phyloP scores from a whole-genome alignment of 1,284 basidiomycete genomes.

The Fomitiporia mediterranea region DNA sequence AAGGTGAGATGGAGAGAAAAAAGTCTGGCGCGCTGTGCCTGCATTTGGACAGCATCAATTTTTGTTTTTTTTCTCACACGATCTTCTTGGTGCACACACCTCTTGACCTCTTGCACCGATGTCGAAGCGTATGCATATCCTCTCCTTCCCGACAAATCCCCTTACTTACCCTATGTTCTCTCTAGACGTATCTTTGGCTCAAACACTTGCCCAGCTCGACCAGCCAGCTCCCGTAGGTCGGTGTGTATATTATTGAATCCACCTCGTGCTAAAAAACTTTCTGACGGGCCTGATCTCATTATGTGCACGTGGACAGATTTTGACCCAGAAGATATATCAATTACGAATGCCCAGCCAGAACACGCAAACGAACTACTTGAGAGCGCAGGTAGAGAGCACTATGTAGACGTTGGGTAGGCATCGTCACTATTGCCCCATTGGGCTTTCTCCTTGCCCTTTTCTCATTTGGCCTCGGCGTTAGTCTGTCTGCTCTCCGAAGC shows the following conservation, averaged over 20 bases:
- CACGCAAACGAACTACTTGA: constrained; percentile 23
- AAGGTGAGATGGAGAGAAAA: constrained; percentile 10
- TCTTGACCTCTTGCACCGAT: constrained; percentile 5
- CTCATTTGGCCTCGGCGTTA: constrained; percentile 29
- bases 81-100: neutral
- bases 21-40: constrained; percentile 1
- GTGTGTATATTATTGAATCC: neutral
- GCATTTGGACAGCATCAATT: constrained; percentile 4
- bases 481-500: constrained; percentile 60
- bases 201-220: constrained; percentile 78
- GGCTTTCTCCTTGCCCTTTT: neutral
- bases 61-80: neutral
- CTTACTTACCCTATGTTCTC: constrained; percentile 10
- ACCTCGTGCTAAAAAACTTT: neutral
- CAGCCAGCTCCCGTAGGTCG: constrained; percentile 64
- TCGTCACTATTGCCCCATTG: constrained; percentile 16
- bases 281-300: constrained; percentile 2
- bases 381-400: constrained; percentile 63
- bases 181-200: constrained; percentile 63
- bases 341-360: constrained; percentile 28
- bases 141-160: constrained; percentile 9
- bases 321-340: constrained; percentile 66
- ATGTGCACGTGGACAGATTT: constrained; percentile 45
- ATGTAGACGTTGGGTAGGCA: constrained; percentile 76
- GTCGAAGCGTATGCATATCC: constrained; percentile 7